These are phyloP conservation scores for Daldinia concentrica DNA, from an alignment of 495 filamentous ascomycete species.

Conservation along the genomic window DNA sequence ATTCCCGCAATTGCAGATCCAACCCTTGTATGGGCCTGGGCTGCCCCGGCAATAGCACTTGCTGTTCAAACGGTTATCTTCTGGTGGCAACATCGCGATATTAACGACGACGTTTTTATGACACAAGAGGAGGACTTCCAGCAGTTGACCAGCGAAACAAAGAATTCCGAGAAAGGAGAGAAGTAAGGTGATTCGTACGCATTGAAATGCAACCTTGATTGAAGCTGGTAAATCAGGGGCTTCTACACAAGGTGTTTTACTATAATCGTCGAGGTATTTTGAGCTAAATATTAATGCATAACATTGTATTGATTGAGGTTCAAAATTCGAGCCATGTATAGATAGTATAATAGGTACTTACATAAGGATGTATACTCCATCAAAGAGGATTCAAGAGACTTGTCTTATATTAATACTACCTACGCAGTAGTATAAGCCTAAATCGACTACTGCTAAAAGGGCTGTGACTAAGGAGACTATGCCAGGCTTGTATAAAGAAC, in stretches of 20 bases:
- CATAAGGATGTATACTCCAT: too few relatives aligned
- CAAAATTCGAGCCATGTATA: too few relatives aligned
- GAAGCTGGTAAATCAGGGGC: background rate
- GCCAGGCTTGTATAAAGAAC: too few relatives aligned
- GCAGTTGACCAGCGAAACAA: background rate
- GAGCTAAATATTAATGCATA: too few relatives aligned
- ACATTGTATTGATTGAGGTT: too few relatives aligned
- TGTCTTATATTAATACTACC: too few relatives aligned
- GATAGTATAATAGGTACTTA: too few relatives aligned
- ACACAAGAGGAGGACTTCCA: constrained; percentile 39
- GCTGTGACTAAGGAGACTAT: too few relatives aligned
- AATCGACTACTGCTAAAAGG: too few relatives aligned
- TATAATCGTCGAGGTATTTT: too few relatives aligned
- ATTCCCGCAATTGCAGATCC: constrained; percentile 66
- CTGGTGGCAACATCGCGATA: constrained; percentile 54
- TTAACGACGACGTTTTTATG: constrained; percentile 60
- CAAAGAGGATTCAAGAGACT: too few relatives aligned
- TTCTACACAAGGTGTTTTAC: background rate
- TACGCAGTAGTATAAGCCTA: too few relatives aligned
- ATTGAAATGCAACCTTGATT: background rate
- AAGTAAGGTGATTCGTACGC: background rate
- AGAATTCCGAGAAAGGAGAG: constrained; percentile 10
- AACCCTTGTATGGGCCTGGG: constrained; percentile 62
- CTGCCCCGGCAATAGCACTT: constrained; percentile 59
- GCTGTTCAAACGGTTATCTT: constrained; percentile 60